Conservation (phyloP, 345 rosid species). For the Citrus inodora region DNA sequence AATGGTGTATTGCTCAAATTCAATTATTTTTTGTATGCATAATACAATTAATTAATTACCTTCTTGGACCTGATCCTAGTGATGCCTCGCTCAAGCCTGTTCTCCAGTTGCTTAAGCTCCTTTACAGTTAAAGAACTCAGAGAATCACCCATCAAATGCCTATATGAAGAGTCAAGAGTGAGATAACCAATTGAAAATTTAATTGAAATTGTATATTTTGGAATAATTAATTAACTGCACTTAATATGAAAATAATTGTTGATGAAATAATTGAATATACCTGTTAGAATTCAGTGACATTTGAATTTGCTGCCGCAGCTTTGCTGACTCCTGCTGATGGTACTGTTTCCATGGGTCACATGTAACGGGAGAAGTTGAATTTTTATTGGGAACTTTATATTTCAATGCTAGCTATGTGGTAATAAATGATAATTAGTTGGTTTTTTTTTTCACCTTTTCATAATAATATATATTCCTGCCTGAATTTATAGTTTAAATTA, state of each 20-base stretch:
- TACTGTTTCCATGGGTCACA: slow-evolving; percentile 40
- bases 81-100: slow-evolving; percentile 91
- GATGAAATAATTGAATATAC: slow-evolving; percentile 20
- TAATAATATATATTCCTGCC: too few relatives aligned
- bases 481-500: neutral
- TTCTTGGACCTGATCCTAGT: slow-evolving; percentile 91
- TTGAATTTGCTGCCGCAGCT: slow-evolving; percentile 89
- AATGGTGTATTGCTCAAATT: neutral
- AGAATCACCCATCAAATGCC: slow-evolving; percentile 94
- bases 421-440: too few relatives aligned
- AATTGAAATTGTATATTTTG: neutral
- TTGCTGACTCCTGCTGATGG: slow-evolving; percentile 93
- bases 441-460: too few relatives aligned
- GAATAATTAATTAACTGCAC: neutral
- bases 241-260: neutral
- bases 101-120: slow-evolving; percentile 94
- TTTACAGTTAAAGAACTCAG: slow-evolving; percentile 74
- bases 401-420: neutral
- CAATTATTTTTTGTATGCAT: too few relatives aligned
- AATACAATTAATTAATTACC: slow-evolving; percentile 36
- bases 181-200: too few relatives aligned
- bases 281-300: slow-evolving; percentile 90
- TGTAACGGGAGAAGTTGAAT: too few relatives aligned
- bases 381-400: neutral
- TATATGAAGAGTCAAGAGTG: slow-evolving; percentile 7